A percentile compares a stretch with the other conserved stretches of the same genome.
phyloP scores from a whole-genome alignment of 768 basidiomycete genomes.

The Lentinula sp. region DNA sequence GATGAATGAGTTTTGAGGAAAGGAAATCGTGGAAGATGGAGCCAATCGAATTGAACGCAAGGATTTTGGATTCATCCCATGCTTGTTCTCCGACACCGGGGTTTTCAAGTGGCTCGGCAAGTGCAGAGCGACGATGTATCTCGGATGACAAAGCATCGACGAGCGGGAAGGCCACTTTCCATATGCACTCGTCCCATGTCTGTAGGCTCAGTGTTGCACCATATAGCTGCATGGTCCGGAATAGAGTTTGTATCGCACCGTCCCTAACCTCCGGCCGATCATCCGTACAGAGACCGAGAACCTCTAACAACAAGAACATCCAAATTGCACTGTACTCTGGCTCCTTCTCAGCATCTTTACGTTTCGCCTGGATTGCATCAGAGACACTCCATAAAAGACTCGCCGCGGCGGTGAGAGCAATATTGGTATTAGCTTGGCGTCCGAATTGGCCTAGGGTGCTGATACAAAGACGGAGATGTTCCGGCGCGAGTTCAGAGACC shows the following conservation, averaged over 20 bases:
- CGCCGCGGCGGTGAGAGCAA: conserved; percentile 89
- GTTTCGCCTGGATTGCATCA: conserved; percentile 86
- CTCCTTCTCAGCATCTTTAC: conserved; percentile 54
- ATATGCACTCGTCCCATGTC: conserved; percentile 90
- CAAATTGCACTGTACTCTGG: conserved; percentile 83
- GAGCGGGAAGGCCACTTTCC: conserved; percentile 86
- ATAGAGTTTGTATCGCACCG: conserved; percentile 92
- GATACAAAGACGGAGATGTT: conserved; percentile 85
- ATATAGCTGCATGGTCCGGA: conserved; percentile 90
- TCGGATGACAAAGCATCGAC: conserved; percentile 61
- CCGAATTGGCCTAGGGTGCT: conserved; percentile 89
- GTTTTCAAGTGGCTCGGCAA: conserved; percentile 3
- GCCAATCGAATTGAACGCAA: conserved; percentile 80
- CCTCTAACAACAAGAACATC: conserved; percentile 85
- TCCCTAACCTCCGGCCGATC: conserved; percentile 82
- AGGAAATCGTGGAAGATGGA: conserved; percentile 81
- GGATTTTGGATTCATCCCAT: conserved; percentile 86
- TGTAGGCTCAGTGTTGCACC: conserved; percentile 76
- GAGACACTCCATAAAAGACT: conserved; percentile 95
- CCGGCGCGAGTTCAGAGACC: conserved; percentile 71
- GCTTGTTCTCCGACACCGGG: conserved; percentile 27
- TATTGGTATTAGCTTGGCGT: conserved; percentile 85
- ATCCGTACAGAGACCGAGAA: conserved; percentile 80
- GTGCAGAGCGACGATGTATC: conserved; percentile 35
- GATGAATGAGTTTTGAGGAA: conserved; percentile 60